These are phyloP conservation scores for Ceratorhiza oryzae-sativae DNA, from an alignment of 1,284 basidiomycete genomes.

Conservation along the genomic window DNA sequence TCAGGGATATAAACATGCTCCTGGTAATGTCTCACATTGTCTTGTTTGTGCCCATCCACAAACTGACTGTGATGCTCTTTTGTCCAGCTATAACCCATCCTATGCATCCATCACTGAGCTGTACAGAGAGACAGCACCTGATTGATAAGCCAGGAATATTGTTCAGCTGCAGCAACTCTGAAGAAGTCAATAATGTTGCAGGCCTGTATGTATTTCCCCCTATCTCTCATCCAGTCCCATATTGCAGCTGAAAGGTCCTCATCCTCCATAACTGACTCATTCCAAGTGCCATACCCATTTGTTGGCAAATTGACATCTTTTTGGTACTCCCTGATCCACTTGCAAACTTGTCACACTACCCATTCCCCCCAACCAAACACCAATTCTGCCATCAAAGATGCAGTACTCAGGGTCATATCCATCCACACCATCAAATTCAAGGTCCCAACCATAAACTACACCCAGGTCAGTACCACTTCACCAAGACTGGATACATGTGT, in stretches of 20 bases:
- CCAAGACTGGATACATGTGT: neutral
- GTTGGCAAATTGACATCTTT: neutral
- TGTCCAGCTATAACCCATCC: constrained; percentile 7
- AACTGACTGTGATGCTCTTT: constrained; percentile 7
- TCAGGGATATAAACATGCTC: constrained; percentile 35
- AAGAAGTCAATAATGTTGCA: constrained; percentile 10
- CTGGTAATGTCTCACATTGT: constrained; percentile 39
- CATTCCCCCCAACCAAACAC: neutral
- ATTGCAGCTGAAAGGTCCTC: constrained; percentile 10
- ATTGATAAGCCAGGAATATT: constrained; percentile 2
- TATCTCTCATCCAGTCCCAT: neutral
- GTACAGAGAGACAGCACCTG: constrained; percentile 18
- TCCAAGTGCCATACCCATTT: constrained; percentile 23
- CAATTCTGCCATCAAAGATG: neutral
- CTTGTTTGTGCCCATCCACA: constrained; percentile 29
- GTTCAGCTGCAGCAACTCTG: neutral
- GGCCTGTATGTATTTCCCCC: neutral
- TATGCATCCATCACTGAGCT: constrained; percentile 31
- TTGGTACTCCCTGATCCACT: constrained; percentile 1
- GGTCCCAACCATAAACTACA: constrained; percentile 10
- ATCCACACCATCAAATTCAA: neutral
- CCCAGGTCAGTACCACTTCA: neutral
- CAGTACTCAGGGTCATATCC: constrained; percentile 46
- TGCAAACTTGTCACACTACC: neutral
- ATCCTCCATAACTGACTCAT: constrained; percentile 25